Percentiles rank a stretch among this genome's conserved stretches.
Evolutionary conservation across 2,329 filamentous ascomycete genomes (phyloP).

Genomic region (Penicillium sp.): DNA sequence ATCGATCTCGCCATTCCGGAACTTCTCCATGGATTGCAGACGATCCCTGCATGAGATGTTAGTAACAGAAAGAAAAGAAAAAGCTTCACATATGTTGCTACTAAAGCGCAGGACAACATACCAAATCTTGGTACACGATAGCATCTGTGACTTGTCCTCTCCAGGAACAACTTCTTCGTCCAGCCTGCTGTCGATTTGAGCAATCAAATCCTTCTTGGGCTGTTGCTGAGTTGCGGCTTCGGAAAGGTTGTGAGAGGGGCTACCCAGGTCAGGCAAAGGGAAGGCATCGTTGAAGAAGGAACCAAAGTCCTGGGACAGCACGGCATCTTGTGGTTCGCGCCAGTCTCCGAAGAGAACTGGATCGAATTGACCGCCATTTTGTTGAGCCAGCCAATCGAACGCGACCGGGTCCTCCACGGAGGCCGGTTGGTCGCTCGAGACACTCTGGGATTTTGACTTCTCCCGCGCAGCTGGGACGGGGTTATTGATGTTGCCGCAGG

Average conservation of each 20-base stretch:
- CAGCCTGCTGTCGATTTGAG: slow-evolving; percentile 70
- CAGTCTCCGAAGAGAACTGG: slow-evolving; percentile 91
- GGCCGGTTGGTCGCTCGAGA: slow-evolving; percentile 30
- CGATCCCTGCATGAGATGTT: slow-evolving; percentile 72
- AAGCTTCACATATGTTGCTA: not conserved
- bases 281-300: slow-evolving; percentile 76
- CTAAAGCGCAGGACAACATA: slow-evolving; percentile 52
- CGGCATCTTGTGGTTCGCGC: slow-evolving; percentile 82
- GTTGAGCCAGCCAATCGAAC: slow-evolving; percentile 71
- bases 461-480: slow-evolving; percentile 44
- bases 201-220: slow-evolving; percentile 70
- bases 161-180: slow-evolving; percentile 68
- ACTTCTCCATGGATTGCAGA: slow-evolving; percentile 81
- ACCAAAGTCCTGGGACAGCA: slow-evolving; percentile 72
- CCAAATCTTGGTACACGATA: slow-evolving; percentile 93
- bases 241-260: slow-evolving; percentile 69
- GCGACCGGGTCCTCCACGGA: slow-evolving; percentile 26
- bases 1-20: slow-evolving; percentile 88
- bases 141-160: slow-evolving; percentile 63
- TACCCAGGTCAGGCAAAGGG: slow-evolving; percentile 73
- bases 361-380: slow-evolving; percentile 85
- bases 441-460: slow-evolving; percentile 31
- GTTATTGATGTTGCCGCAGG: slow-evolving; percentile 50
- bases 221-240: slow-evolving; percentile 36
- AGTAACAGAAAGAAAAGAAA: slow-evolving; percentile 34